phyloP scores from a whole-genome alignment of 169 alveolate species.

The Eimeria brunetti region DNA sequence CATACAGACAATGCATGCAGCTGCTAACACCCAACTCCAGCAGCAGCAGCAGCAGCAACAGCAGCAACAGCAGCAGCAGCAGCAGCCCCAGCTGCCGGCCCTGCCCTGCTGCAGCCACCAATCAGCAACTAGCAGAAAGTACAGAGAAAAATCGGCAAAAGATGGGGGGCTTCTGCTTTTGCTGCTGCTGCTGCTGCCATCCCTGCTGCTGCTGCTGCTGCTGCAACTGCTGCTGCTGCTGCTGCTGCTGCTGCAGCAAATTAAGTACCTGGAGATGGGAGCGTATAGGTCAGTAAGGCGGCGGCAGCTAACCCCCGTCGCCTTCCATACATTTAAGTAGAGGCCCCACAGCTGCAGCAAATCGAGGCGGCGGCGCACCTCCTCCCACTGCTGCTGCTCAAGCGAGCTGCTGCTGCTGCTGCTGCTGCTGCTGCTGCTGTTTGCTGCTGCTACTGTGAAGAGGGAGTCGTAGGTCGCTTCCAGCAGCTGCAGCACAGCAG shows the following conservation, averaged over 20 bases:
- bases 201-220: neutral
- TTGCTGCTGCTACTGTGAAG: neutral
- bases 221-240: constrained; percentile 1
- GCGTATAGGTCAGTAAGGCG: constrained; percentile 24
- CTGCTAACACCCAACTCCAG: neutral
- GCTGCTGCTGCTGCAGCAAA: neutral
- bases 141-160: neutral
- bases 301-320: constrained; percentile 59
- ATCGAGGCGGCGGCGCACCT: constrained; percentile 51
- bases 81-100: neutral
- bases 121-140: neutral
- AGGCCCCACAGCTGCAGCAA: constrained; percentile 71
- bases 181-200: neutral
- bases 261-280: constrained; percentile 35
- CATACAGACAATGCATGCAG: too few relatives aligned
- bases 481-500: constrained; percentile 7
- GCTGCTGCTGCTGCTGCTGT: constrained; percentile 19
- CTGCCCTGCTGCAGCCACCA: neutral
- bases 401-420: constrained; percentile 18
- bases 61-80: too few relatives aligned
- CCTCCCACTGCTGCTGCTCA: constrained; percentile 51
- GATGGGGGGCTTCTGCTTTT: neutral
- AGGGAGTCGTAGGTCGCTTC: neutral
- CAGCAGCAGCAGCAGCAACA: neutral
- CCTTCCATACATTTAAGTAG: constrained; percentile 67